A percentile compares a stretch with the other conserved stretches of the same genome.
phyloP scores from a whole-genome alignment of 352 stramenopile species.

The Sclerospora graminicola region DNA sequence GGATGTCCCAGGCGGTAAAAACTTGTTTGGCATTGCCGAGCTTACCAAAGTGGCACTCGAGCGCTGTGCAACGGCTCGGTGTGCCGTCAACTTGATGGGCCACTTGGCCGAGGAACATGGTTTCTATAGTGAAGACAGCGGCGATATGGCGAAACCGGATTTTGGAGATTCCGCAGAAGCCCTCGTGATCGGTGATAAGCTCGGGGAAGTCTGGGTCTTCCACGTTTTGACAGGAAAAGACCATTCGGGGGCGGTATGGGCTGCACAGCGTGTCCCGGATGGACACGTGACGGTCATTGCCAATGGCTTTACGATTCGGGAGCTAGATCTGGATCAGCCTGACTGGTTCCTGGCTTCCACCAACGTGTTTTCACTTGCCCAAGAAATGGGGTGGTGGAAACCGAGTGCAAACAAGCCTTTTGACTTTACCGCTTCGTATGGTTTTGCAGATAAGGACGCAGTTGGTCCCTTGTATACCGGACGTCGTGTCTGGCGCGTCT shows the following conservation, averaged over 20 bases:
- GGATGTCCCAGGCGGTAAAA: conserved; percentile 56
- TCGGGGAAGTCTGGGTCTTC: conserved; percentile 90
- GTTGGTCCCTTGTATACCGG: conserved; percentile 62
- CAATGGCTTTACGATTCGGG: conserved; percentile 91
- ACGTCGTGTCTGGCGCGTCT: conserved; percentile 86
- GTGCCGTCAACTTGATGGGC: conserved; percentile 87
- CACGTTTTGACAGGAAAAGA: conserved; percentile 88
- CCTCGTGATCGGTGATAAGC: conserved; percentile 79
- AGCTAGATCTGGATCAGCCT: conserved; percentile 65
- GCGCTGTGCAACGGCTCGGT: conserved; percentile 70
- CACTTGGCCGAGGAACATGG: conserved; percentile 85
- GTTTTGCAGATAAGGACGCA: conserved; percentile 44
- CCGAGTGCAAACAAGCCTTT: conserved; percentile 30
- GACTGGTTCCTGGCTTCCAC: conserved; percentile 83
- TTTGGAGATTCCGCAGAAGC: conserved; percentile 75
- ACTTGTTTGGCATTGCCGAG: conserved; percentile 86
- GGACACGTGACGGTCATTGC: conserved; percentile 85
- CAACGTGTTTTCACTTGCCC: conserved; percentile 79
- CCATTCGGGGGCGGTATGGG: conserved; percentile 87
- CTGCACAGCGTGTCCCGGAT: conserved; percentile 86
- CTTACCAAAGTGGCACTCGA: conserved; percentile 88
- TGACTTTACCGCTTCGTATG: conserved; percentile 67
- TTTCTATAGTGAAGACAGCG: conserved; percentile 90
- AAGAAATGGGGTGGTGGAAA: conserved; percentile 84
- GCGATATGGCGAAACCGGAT: conserved; percentile 39